Base-by-base conservation (phyloP, 1,284 basidiomycete genomes). In the Cryptococcus neoformans region DNA sequence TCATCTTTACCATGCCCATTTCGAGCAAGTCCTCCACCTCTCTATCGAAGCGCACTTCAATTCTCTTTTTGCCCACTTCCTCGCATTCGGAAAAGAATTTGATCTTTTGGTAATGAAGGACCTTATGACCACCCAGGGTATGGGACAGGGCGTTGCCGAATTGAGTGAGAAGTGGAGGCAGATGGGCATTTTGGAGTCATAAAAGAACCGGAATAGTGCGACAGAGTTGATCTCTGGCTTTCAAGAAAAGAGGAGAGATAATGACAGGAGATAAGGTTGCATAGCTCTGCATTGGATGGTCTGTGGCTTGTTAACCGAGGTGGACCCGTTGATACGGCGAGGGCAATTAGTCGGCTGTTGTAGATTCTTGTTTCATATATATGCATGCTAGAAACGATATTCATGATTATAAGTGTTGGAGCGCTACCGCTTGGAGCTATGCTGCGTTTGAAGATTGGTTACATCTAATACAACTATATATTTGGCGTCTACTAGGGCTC, bases 41-140 rank as follows among this genome's bases (percentile, higher is more conserved):
- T 91, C 90, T 56, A 87, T 90, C 48, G 95, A 98, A 73, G 93
- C 93, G 0, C 94, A 98, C 78, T 93, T 97, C 80, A 98, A 98
- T 78, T 92, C 89, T n/a, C 84, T 98, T 39, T 98, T 98, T 70
- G 94, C 94, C 0, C 94, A 98, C 78, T 97, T 95, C 80, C 81
- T 98, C 49, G 90, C 93, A 0, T 98, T 98, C 69, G 84, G 84
- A 10, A 79, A 80, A 51, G 82, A 84, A 66, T 99, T 97, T 73
- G 89, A 96, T 71, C 79, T 99, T 40, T 80, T 98, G 59, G 92
- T 94, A 64, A 85, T 95, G 70, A 88, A 88, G 69, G 91, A 90
- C 37, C 60, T 78, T 56, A 73, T 76, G 68, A 76, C 84, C 40
- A 69, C 83, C 1, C 69, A 71, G 58, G 75, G 75, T 10, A 67